Evolutionary conservation across 2,329 filamentous ascomycete genomes (phyloP).

Genomic region (Pseudogymnoascus sp.): DNA sequence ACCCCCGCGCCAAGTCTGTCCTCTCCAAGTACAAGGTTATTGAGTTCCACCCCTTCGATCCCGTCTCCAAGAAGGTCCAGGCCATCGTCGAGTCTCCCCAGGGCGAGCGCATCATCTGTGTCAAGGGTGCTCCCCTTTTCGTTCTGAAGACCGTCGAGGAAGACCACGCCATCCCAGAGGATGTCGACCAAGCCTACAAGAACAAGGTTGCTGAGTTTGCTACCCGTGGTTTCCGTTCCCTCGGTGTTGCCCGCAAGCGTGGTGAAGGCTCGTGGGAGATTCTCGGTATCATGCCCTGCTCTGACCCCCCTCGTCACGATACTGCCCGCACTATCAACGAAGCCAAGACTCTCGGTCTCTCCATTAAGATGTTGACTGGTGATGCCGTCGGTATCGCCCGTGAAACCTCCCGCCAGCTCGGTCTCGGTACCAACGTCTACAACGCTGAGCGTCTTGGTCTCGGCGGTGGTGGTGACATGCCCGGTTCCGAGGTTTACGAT

Average conservation of each 20-base stretch:
- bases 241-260: slow-evolving; percentile 86
- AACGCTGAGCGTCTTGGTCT: slow-evolving; percentile 89
- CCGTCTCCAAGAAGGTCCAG: slow-evolving; percentile 86
- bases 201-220: slow-evolving; percentile 89
- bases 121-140: slow-evolving; percentile 85
- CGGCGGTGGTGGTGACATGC: slow-evolving; percentile 84
- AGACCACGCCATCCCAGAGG: slow-evolving; percentile 68
- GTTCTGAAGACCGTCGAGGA: slow-evolving; percentile 82
- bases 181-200: slow-evolving; percentile 77
- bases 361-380: slow-evolving; percentile 94
- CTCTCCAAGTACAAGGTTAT: slow-evolving; percentile 78
- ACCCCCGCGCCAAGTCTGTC: slow-evolving; percentile 71
- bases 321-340: slow-evolving; percentile 86
- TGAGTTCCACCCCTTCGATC: slow-evolving; percentile 82
- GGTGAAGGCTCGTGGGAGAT: slow-evolving; percentile 79
- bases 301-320: slow-evolving; percentile 82
- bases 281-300: slow-evolving; percentile 90
- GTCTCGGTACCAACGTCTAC: slow-evolving; percentile 88
- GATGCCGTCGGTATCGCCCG: slow-evolving; percentile 88
- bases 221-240: slow-evolving; percentile 85
- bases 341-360: slow-evolving; percentile 77
- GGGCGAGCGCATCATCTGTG: slow-evolving; percentile 77
- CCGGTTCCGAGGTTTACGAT: slow-evolving; percentile 87
- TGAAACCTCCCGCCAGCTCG: slow-evolving; percentile 84
- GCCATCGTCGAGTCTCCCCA: slow-evolving; percentile 75